Conservation (phyloP, 352 stramenopile species). For the Phytopythium kandeliae region DNA sequence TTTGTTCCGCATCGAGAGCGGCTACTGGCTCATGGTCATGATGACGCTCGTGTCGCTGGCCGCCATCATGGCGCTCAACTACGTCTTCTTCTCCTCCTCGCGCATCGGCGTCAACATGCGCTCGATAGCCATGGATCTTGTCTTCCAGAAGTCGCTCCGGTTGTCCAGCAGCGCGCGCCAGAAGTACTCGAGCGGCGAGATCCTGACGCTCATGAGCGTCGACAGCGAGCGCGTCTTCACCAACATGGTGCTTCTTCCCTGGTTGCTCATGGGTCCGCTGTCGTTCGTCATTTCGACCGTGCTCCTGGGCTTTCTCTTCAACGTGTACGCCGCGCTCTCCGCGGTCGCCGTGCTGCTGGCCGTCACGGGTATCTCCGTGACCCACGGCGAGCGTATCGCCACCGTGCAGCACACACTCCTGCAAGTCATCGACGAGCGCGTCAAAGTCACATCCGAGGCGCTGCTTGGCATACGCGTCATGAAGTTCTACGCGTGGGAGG, state of each 20-base stretch:
- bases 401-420: conserved; percentile 16
- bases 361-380: conserved; percentile 14
- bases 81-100: conserved; percentile 26
- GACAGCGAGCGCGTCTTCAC: conserved; percentile 34
- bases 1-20: conserved; percentile 16
- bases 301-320: conserved; percentile 25
- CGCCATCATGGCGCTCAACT: conserved; percentile 24
- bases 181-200: conserved; percentile 28
- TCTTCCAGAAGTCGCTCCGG: conserved; percentile 56
- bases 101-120: conserved; percentile 34
- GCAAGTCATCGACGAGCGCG: conserved; percentile 56
- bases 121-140: conserved; percentile 31
- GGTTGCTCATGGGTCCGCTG: conserved; percentile 22
- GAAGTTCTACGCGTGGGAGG: conserved; percentile 87
- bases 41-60: conserved; percentile 16
- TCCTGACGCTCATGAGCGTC: conserved; percentile 34
- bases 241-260: conserved; percentile 18
- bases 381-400: conserved; percentile 13
- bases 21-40: conserved; percentile 23
- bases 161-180: conserved; percentile 37
- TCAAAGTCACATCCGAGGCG: conserved; percentile 91
- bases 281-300: conserved; percentile 17
- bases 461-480: conserved; percentile 86
- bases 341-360: conserved; percentile 10
- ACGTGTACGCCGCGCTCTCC: conserved; percentile 10